Percentiles rank a stretch among this genome's conserved stretches.
phyloP scores from a whole-genome alignment of 78 protist species.

The Cavenderia fasciculata region DNA sequence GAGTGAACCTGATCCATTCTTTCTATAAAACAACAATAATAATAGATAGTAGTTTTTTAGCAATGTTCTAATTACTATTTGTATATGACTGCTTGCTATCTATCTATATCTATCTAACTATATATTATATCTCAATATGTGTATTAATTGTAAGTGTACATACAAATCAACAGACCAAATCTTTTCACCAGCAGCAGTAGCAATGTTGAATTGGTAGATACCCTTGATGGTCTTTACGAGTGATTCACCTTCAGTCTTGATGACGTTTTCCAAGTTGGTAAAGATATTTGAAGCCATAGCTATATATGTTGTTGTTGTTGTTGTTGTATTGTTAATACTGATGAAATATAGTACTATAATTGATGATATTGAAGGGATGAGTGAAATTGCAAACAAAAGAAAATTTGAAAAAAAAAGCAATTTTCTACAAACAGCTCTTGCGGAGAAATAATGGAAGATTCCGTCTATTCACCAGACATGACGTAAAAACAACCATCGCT shows the following conservation, averaged over 20 bases:
- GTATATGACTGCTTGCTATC: neutral
- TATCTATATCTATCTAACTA: neutral
- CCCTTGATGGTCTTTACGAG: slow-evolving; percentile 65
- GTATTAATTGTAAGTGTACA: slow-evolving; percentile 13
- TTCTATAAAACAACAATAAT: neutral
- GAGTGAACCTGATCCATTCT: slow-evolving; percentile 74
- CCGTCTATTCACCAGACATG: neutral
- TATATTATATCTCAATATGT: neutral
- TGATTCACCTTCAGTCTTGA: slow-evolving; percentile 22
- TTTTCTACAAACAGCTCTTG: too few species aligned
- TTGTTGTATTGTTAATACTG: too few species aligned
- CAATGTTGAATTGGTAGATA: slow-evolving; percentile 73
- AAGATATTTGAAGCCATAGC: slow-evolving; percentile 24
- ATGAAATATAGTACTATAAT: neutral
- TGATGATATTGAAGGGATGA: neutral
- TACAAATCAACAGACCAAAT: slow-evolving; percentile 76
- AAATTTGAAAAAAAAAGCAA: neutral
- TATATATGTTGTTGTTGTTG: neutral
- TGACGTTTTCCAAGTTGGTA: slow-evolving; percentile 4
- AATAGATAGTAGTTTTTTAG: neutral
- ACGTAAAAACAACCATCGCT: neutral
- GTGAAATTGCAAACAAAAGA: neutral
- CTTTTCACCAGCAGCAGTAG: slow-evolving; percentile 29
- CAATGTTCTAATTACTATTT: neutral
- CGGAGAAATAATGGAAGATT: too few species aligned